Conservation (phyloP, 257 asterid genomes). For the Voacanga thouarsii region DNA sequence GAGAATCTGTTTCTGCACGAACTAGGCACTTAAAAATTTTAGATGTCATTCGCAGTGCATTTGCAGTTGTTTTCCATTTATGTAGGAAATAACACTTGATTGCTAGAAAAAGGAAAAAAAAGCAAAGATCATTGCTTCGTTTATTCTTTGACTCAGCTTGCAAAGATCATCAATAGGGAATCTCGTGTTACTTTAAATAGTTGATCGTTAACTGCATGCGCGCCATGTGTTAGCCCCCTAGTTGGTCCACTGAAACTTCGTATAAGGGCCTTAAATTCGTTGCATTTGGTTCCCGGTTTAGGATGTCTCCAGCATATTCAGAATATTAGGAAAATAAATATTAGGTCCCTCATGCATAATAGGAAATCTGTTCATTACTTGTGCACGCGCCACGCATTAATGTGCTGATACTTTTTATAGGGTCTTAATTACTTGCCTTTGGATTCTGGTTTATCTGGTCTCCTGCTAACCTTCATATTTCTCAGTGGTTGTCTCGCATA, state of each 20-base stretch:
- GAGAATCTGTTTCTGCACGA: not conserved
- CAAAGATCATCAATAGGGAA: not conserved
- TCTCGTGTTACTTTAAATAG: not conserved
- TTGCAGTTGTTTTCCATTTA: not conserved
- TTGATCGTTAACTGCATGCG: not conserved
- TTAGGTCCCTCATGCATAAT: not conserved
- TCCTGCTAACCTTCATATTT: not conserved
- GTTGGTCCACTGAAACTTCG: not conserved
- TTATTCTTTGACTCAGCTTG: not conserved
- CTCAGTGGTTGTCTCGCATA: too few species aligned
- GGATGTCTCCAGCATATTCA: not conserved
- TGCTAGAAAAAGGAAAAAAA: not conserved
- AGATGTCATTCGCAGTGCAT: not conserved
- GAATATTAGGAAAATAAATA: not conserved
- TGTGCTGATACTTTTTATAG: not conserved
- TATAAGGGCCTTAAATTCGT: not conserved
- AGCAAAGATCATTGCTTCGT: not conserved
- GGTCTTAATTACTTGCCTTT: not conserved
- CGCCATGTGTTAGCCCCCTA: not conserved
- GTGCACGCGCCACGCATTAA: not conserved
- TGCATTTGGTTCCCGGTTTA: not conserved
- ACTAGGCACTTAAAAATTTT: not conserved
- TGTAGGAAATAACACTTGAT: not conserved
- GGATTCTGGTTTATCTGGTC: not conserved
- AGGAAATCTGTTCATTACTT: not conserved